A percentile compares a stretch with the other conserved stretches of the same genome.
These are phyloP conservation scores for Cinnamomum micranthum DNA, from an alignment of 164 flowering plant genomes.

Conservation along the genomic window DNA sequence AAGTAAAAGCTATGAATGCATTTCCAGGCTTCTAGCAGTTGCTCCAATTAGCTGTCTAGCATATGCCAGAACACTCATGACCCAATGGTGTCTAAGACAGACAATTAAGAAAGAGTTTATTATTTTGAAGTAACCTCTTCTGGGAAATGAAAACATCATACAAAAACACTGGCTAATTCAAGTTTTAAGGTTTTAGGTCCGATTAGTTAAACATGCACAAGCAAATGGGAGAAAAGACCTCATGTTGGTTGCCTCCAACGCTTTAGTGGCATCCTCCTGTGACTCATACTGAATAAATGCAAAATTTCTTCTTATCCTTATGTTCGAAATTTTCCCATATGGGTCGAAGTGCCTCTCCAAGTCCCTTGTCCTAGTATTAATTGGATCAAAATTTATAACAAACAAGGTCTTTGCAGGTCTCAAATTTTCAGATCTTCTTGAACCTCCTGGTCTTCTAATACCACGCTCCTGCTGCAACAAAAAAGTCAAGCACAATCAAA, in stretches of 20 bases:
- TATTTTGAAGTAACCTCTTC: no score
- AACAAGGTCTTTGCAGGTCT: conserved; percentile 90
- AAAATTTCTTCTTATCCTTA: conserved; percentile 90
- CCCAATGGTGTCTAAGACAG: no score
- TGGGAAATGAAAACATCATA: no score
- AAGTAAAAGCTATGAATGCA: no score
- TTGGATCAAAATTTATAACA: conserved; percentile 90
- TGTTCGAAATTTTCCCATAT: conserved; percentile 84
- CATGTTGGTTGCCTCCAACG: conserved; percentile 52
- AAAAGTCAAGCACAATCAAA: not conserved
- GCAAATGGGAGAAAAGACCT: conserved; percentile 27
- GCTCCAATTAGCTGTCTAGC: no score
- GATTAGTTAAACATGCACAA: not conserved
- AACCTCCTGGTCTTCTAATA: conserved; percentile 47
- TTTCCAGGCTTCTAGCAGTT: no score
- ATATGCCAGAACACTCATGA: no score
- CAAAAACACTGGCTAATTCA: no score
- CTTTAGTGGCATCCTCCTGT: conserved; percentile 88
- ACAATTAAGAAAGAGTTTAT: no score
- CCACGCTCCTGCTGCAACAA: conserved; percentile 85
- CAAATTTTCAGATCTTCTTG: conserved; percentile 53
- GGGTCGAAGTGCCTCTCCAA: conserved; percentile 92
- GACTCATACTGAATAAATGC: conserved; percentile 87
- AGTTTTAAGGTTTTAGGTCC: no score
- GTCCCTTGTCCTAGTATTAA: conserved; percentile 74